Conservation (phyloP, 2,329 filamentous ascomycete genomes). For the Dactylellina leptospora region DNA sequence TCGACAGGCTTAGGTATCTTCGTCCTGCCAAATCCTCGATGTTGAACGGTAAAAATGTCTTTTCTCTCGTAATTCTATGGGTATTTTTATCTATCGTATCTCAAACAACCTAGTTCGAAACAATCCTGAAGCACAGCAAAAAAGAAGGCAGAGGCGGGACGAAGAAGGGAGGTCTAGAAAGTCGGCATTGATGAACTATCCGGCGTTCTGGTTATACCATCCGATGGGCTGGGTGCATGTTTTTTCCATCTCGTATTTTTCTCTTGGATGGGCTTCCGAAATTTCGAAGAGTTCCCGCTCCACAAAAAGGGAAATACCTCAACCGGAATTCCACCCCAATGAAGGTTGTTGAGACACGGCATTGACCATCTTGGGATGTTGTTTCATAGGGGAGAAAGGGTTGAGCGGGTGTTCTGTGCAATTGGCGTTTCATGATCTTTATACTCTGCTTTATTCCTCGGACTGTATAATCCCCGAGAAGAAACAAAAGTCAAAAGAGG, state of each 20-base stretch:
- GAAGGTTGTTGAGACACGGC: slow-evolving; percentile 47
- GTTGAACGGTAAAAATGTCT: background rate
- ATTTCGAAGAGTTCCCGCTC: slow-evolving; percentile 18
- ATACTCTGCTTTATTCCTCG: slow-evolving; percentile 1
- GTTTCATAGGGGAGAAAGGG: slow-evolving; percentile 40
- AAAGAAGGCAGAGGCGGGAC: background rate
- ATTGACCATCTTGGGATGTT: slow-evolving; percentile 46
- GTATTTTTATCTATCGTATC: slow-evolving; percentile 30
- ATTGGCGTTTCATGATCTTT: slow-evolving; percentile 46
- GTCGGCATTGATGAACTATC: slow-evolving; percentile 32
- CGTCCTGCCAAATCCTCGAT: background rate
- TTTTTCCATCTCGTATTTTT: background rate
- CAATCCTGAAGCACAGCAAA: slow-evolving; percentile 19
- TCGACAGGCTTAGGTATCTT: background rate
- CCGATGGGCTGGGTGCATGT: slow-evolving; percentile 3
- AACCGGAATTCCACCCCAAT: slow-evolving; percentile 21
- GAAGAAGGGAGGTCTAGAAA: slow-evolving; percentile 14
- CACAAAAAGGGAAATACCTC: slow-evolving; percentile 47
- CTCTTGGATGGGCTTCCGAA: too few relatives aligned
- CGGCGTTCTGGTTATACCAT: slow-evolving; percentile 7
- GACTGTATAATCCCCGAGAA: slow-evolving; percentile 3
- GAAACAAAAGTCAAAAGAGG: too few relatives aligned
- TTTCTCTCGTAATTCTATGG: background rate
- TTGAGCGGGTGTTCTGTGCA: slow-evolving; percentile 18
- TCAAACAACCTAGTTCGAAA: slow-evolving; percentile 46